Evolutionary conservation across 164 flowering plant genomes (phyloP), one percentile per base, ranked within the genome.

Genomic region (Vitis cinerea): DNA sequence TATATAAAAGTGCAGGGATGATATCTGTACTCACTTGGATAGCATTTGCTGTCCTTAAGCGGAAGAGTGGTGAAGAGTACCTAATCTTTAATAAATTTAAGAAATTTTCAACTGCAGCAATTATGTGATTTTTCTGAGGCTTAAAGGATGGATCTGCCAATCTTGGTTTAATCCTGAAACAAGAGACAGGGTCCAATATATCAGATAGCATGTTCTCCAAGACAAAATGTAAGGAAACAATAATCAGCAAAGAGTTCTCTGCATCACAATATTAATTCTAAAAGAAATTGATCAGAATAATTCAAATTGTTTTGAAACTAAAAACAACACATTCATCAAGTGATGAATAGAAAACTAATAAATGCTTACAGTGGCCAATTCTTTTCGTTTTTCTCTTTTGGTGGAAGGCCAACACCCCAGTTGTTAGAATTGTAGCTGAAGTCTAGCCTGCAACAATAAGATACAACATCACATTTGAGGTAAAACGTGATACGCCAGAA

Each of bases 321-420:
- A 37, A 37, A 37, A 23, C 27, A 23, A 23, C 27, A 23, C 27
- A 23, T 23, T 23, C 44, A 37, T 3, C 60, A 44, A 37, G 0
- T 19, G 10, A 30, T 51, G 58, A 58, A 23, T 8, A 51, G 59
- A 51, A 30, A 70, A 49, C 13, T 47, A 51, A 27, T 13, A 5
- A 70, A 63, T 62, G 56, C 96, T 88, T 81, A 95, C 99, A 92
- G 71, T n/a, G 91, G 91, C 99, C 98, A 95, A 78, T 77, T 85
- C 57, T 74, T 68, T 68, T 87, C 96, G 81, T 95, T 95, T 72
- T 92, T 93, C 74, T 72, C 87, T 82, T 78, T 90, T 19, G 93
- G 96, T 78, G 99, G 99, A 80, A 95, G 93, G 37, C 99, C 97
- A 75, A 91, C 91, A 69, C 90, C 98, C 98, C 99, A 95, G 54